phyloP scores from a whole-genome alignment of 2,329 filamentous ascomycete species.

The Ophiocordyceps camponoti-saundersi region DNA sequence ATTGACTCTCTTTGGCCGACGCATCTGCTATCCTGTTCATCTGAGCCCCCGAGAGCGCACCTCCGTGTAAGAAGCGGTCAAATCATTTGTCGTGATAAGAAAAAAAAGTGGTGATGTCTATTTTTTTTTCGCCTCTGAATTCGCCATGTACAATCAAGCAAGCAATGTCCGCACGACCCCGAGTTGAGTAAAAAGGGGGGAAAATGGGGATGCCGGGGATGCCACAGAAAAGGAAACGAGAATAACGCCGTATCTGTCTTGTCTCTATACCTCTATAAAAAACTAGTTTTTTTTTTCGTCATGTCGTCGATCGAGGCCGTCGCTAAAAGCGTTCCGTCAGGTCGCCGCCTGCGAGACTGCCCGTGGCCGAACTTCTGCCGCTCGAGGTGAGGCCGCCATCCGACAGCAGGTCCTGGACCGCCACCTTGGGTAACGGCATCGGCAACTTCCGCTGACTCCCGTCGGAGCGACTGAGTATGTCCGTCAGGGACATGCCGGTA shows the following conservation, averaged over 20 bases:
- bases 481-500: constrained; percentile 65
- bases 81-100: background rate
- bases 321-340: constrained; percentile 37
- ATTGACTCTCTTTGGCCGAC: too few species aligned
- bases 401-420: constrained; percentile 69
- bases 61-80: background rate
- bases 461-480: constrained; percentile 83
- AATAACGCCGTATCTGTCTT: too few species aligned
- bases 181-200: too few species aligned
- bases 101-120: constrained; percentile 6
- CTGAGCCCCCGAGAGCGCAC: background rate
- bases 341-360: constrained; percentile 60
- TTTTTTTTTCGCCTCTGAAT: constrained; percentile 4
- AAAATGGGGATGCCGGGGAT: background rate
- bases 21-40: too few species aligned
- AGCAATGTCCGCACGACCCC: background rate
- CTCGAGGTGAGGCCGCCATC: constrained; percentile 51
- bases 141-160: constrained; percentile 1
- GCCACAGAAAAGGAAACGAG: too few species aligned
- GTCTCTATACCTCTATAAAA: too few species aligned
- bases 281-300: background rate
- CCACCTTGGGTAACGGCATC: constrained; percentile 79
- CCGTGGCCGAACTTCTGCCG: constrained; percentile 60
- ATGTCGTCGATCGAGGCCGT: background rate
- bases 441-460: constrained; percentile 81